These are phyloP conservation scores for Fusarium drepaniforme DNA, from an alignment of 2,329 filamentous ascomycete genomes.

Conservation along the genomic window DNA sequence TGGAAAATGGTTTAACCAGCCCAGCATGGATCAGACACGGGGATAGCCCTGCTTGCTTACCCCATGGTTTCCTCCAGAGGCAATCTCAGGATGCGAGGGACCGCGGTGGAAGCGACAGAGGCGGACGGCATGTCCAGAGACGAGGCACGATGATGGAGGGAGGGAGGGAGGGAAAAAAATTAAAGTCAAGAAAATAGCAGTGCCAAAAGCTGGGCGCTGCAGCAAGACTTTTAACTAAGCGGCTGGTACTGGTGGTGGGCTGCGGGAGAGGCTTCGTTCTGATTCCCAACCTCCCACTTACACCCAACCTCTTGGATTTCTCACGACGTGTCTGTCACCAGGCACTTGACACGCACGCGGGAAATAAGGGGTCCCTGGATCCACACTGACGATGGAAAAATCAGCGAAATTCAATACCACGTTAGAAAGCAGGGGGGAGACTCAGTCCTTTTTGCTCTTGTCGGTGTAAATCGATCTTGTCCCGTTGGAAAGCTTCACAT, in stretches of 20 bases:
- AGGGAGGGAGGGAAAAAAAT: slow-evolving; percentile 7
- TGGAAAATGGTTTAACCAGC: slow-evolving; percentile 16
- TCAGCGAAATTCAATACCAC: slow-evolving; percentile 32
- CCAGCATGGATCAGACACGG: slow-evolving; percentile 17
- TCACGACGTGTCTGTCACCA: slow-evolving; percentile 20
- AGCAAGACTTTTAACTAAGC: slow-evolving; percentile 48
- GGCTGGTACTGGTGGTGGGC: slow-evolving; percentile 43
- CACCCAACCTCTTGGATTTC: slow-evolving; percentile 49
- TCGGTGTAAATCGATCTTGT: not conserved
- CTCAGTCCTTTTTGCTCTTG: slow-evolving; percentile 37
- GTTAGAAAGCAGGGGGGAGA: slow-evolving; percentile 6
- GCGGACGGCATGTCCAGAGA: slow-evolving; percentile 15
- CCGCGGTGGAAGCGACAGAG: slow-evolving; percentile 15
- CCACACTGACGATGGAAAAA: slow-evolving; percentile 33
- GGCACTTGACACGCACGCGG: slow-evolving; percentile 30
- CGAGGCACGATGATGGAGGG: slow-evolving; percentile 18
- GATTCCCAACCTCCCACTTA: slow-evolving; percentile 53
- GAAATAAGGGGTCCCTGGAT: slow-evolving; percentile 37
- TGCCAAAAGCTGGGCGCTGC: slow-evolving; percentile 45
- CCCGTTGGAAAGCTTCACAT: slow-evolving; percentile 14
- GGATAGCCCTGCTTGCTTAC: slow-evolving; percentile 11
- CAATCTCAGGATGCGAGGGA: slow-evolving; percentile 21
- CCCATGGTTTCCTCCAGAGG: slow-evolving; percentile 7
- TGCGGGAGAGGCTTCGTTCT: slow-evolving; percentile 39
- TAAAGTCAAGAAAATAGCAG: slow-evolving; percentile 26